Evolutionary conservation across 768 basidiomycete genomes (phyloP).

Genomic region (Mrakia gelida): DNA sequence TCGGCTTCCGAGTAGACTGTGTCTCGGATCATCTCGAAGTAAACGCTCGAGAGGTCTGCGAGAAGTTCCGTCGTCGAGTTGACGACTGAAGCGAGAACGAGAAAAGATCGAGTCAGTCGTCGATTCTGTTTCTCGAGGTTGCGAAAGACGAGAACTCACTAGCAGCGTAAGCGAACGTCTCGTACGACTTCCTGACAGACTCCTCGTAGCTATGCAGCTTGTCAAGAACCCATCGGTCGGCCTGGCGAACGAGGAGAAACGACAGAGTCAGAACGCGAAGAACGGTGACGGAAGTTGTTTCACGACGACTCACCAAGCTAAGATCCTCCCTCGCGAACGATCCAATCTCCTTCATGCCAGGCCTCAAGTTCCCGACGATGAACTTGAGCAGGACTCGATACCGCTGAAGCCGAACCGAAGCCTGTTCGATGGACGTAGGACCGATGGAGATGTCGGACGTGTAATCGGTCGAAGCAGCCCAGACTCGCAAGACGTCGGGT

Average conservation of each 20-base stretch:
- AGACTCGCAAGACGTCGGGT: conserved; percentile 77
- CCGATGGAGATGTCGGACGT: conserved; percentile 84
- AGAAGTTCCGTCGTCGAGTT: conserved; percentile 64
- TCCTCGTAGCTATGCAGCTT: conserved; percentile 70
- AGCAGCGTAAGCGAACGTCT: conserved; percentile 71
- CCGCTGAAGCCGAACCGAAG: conserved; percentile 81
- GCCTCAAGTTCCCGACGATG: conserved; percentile 70
- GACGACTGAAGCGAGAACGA: neutral
- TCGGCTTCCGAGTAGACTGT: conserved; percentile 68
- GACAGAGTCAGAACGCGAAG: conserved; percentile 22
- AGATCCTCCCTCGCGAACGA: conserved; percentile 43
- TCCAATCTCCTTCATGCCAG: conserved; percentile 6
- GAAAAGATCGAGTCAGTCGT: neutral
- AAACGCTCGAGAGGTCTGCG: conserved; percentile 79
- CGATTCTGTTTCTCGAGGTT: neutral
- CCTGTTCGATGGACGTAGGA: conserved; percentile 66
- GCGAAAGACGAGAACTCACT: conserved; percentile 51
- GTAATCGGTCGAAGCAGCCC: conserved; percentile 88
- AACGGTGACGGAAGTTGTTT: neutral
- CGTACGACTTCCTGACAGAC: conserved; percentile 63
- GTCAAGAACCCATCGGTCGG: conserved; percentile 80
- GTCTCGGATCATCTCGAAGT: conserved; percentile 90
- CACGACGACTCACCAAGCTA: conserved; percentile 58
- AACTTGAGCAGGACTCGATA: conserved; percentile 62
- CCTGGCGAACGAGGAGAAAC: conserved; percentile 48